These are phyloP conservation scores for Fusarium vanettenii DNA, from an alignment of 2,329 filamentous ascomycete genomes.

Conservation along the genomic window DNA sequence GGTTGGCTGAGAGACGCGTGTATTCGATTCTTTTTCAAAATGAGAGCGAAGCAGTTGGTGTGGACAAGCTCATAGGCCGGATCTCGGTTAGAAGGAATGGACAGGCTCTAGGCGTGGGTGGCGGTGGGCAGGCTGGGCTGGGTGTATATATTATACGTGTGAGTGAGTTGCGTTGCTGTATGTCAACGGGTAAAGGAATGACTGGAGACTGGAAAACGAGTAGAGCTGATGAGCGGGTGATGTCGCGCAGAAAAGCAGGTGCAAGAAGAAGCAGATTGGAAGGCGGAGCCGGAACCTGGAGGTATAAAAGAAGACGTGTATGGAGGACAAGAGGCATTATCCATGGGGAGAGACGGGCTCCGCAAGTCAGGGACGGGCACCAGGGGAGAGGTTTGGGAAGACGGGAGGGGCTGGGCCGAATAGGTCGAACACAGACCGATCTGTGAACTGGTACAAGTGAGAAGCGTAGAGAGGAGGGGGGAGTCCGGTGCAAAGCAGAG, in stretches of 20 bases:
- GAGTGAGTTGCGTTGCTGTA: slow-evolving; percentile 23
- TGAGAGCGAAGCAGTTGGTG: slow-evolving; percentile 43
- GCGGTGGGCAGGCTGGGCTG: slow-evolving; percentile 28
- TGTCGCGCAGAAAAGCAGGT: slow-evolving; percentile 40
- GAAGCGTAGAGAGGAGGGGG: slow-evolving; percentile 33
- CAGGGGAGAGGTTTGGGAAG: slow-evolving; percentile 43
- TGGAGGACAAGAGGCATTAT: slow-evolving; percentile 44
- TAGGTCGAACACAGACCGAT: slow-evolving; percentile 44
- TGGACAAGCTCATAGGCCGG: slow-evolving; percentile 7
- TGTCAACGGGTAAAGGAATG: slow-evolving; percentile 42
- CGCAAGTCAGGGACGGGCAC: slow-evolving; percentile 40
- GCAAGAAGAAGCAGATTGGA: slow-evolving; percentile 38
- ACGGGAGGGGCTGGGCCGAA: slow-evolving; percentile 43
- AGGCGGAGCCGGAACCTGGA: slow-evolving; percentile 45
- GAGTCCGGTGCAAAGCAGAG: slow-evolving; percentile 38
- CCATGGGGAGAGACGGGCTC: slow-evolving; percentile 42
- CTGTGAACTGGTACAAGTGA: slow-evolving; percentile 39
- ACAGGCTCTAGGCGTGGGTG: slow-evolving; percentile 21
- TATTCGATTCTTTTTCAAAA: slow-evolving; percentile 29
- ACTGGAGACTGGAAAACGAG: slow-evolving; percentile 38
- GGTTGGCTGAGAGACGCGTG: neutral
- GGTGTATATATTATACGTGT: slow-evolving; percentile 39
- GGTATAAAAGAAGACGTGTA: slow-evolving; percentile 47
- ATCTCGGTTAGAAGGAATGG: slow-evolving; percentile 28
- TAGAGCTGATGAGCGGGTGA: slow-evolving; percentile 40